Evolutionary conservation across 345 rosid species (phyloP).

Genomic region (Alliaria petiolata): DNA sequence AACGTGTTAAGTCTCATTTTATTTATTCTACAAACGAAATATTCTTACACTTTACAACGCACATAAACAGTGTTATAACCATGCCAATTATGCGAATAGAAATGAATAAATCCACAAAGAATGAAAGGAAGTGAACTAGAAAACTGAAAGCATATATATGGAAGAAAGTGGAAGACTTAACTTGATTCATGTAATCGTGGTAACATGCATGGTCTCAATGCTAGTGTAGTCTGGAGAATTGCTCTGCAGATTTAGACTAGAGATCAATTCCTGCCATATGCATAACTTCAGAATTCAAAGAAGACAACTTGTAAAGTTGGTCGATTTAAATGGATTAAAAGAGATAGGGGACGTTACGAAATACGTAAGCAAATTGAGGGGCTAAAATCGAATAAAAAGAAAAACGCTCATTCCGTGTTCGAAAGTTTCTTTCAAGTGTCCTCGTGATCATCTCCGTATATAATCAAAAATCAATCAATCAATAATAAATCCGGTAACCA

Average conservation of each 20-base stretch:
- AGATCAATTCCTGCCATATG: too few species aligned
- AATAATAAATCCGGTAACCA: not conserved
- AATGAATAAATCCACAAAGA: not conserved
- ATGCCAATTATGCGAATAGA: not conserved
- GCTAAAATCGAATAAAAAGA: not conserved
- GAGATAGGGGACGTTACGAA: not conserved
- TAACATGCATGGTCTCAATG: not conserved
- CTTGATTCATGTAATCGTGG: not conserved
- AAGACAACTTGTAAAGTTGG: not conserved
- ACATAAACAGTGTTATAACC: not conserved
- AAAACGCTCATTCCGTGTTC: constrained; percentile 22
- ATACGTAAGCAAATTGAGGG: not conserved
- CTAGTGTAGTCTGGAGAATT: too few species aligned
- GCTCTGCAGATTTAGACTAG: too few species aligned
- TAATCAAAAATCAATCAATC: constrained; percentile 4
- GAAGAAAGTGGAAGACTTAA: too few species aligned
- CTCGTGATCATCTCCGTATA: constrained; percentile 30
- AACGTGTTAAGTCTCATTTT: not conserved
- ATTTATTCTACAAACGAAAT: not conserved
- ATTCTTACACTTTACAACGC: constrained; percentile 13
- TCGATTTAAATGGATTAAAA: not conserved
- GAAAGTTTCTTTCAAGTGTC: not conserved
- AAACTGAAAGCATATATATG: too few species aligned
- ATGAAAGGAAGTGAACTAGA: too few species aligned
- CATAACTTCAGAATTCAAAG: not conserved